Conservation (phyloP, 495 filamentous ascomycete genomes). For the Aspergillus funiculosus region DNA sequence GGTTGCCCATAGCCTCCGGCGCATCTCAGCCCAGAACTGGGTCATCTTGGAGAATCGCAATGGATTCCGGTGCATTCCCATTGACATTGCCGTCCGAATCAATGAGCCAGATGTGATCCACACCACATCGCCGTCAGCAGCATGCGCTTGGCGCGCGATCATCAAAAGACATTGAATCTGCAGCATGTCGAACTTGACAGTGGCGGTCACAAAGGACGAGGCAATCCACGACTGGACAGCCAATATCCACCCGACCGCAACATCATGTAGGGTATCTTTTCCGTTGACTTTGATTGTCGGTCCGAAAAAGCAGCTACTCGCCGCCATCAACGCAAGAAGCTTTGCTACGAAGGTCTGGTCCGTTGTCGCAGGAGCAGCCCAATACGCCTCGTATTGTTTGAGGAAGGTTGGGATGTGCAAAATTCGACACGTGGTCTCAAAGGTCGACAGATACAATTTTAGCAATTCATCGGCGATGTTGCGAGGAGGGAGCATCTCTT, state of each 20-base stretch:
- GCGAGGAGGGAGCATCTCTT: constrained; percentile 44
- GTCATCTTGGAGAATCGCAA: constrained; percentile 44
- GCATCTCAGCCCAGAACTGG: constrained; percentile 47
- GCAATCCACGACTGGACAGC: constrained; percentile 52
- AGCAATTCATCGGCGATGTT: constrained; percentile 47
- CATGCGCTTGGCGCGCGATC: constrained; percentile 47
- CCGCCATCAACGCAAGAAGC: constrained; percentile 49
- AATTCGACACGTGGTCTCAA: constrained; percentile 53
- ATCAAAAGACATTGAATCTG: constrained; percentile 52
- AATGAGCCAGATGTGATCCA: constrained; percentile 54
- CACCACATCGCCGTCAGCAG: constrained; percentile 48
- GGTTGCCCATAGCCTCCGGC: constrained; percentile 57
- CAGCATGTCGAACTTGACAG: constrained; percentile 43
- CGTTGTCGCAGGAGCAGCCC: constrained; percentile 33
- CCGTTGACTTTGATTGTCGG: constrained; percentile 19
- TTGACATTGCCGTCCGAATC: constrained; percentile 50
- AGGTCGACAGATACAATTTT: constrained; percentile 49
- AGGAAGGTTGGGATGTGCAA: constrained; percentile 54
- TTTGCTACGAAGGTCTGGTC: constrained; percentile 39
- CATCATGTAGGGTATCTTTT: constrained; percentile 28
- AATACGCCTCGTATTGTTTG: constrained; percentile 47
- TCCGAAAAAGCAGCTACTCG: constrained; percentile 45
- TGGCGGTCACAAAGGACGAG: constrained; percentile 47
- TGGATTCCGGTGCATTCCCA: constrained; percentile 57
- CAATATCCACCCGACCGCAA: constrained; percentile 47